Conservation (phyloP, 202 grass and related monocot species). For the Panicum virgatum region DNA sequence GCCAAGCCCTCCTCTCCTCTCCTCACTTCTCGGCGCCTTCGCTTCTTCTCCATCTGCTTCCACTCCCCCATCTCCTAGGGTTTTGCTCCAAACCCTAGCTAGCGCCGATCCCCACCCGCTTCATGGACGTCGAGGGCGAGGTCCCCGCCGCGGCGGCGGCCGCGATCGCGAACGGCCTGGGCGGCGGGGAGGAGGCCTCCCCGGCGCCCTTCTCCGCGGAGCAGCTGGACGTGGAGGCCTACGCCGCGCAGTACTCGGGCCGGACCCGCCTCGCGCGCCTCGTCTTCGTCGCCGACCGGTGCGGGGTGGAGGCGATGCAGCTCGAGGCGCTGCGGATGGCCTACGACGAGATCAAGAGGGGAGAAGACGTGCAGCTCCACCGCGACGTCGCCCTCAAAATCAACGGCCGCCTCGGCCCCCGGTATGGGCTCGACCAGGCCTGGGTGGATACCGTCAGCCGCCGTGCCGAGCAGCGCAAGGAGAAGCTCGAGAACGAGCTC, state of each 20-base stretch:
- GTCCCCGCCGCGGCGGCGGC: constrained; percentile 42
- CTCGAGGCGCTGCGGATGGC: constrained; percentile 89
- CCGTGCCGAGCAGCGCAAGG: constrained; percentile 64
- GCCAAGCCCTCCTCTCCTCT: not conserved
- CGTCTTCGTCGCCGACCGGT: constrained; percentile 71
- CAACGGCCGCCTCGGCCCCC: constrained; percentile 49
- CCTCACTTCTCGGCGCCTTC: not conserved
- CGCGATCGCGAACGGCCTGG: constrained; percentile 55
- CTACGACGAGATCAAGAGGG: constrained; percentile 75
- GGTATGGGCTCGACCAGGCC: constrained; percentile 57
- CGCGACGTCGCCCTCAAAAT: constrained; percentile 59
- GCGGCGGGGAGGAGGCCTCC: constrained; percentile 41
- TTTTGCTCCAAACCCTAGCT: constrained; percentile 52
- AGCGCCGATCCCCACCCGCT: not conserved
- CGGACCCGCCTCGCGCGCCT: constrained; percentile 72
- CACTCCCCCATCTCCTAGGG: constrained; percentile 37
- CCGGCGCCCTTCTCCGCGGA: constrained; percentile 53
- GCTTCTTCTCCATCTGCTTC: not conserved
- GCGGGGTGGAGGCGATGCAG: constrained; percentile 64
- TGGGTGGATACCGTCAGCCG: constrained; percentile 69
- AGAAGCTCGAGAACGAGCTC: constrained; percentile 98
- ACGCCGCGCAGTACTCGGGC: constrained; percentile 77
- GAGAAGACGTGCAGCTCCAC: constrained; percentile 70
- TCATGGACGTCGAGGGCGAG: constrained; percentile 85
- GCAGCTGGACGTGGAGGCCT: constrained; percentile 95